Evolutionary conservation across 2,329 filamentous ascomycete genomes (phyloP).

Genomic region (Coniosporium uncinatum): DNA sequence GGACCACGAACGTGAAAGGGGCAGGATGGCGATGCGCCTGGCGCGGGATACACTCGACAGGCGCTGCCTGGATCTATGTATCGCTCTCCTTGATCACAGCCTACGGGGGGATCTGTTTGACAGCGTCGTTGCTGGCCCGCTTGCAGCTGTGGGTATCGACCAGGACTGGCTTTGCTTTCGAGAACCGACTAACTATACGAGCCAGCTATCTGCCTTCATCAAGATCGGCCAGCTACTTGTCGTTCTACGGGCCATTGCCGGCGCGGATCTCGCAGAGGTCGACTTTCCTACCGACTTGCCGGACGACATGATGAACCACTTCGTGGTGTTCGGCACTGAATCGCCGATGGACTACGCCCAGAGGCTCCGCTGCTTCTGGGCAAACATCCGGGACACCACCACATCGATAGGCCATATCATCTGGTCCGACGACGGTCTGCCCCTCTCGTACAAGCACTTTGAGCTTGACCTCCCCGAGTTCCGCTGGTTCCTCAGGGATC

Average conservation of each 20-base stretch:
- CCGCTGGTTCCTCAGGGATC: not conserved
- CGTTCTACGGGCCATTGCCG: constrained; percentile 8
- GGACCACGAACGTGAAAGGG: too few species aligned
- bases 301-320: constrained; percentile 10
- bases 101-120: constrained; percentile 10
- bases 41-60: too few species aligned
- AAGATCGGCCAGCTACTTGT: constrained; percentile 15
- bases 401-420: constrained; percentile 4
- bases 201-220: constrained; percentile 12
- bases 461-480: not conserved
- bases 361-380: constrained; percentile 5
- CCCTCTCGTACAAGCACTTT: not conserved
- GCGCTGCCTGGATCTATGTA: too few species aligned
- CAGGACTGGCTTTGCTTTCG: constrained; percentile 4
- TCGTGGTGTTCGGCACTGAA: constrained; percentile 8
- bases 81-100: constrained; percentile 11
- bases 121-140: constrained; percentile 10
- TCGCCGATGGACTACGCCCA: constrained; percentile 6
- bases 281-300: constrained; percentile 8
- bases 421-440: not conserved
- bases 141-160: constrained; percentile 10
- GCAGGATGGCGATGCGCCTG: too few species aligned
- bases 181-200: constrained; percentile 7
- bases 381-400: constrained; percentile 6
- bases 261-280: constrained; percentile 3